Evolutionary conservation across 2,329 filamentous ascomycete genomes (phyloP).

Genomic region (Botrytis pseudocinerea): DNA sequence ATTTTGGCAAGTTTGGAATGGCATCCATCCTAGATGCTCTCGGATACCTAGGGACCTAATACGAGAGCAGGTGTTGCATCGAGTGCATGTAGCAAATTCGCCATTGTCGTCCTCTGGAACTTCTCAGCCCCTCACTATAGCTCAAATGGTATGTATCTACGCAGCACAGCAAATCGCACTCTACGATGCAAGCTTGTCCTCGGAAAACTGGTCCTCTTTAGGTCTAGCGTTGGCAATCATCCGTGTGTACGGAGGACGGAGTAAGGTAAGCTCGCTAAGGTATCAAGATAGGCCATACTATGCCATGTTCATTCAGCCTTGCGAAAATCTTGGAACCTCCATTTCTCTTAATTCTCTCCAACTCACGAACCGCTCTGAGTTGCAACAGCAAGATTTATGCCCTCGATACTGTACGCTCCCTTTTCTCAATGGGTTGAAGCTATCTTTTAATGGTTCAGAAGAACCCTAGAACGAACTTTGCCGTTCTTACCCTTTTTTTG

Average conservation of each 20-base stretch:
- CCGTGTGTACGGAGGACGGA: background rate
- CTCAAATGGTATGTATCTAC: background rate
- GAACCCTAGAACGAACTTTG: background rate
- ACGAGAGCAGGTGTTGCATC: background rate
- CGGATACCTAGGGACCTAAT: background rate
- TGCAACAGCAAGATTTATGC: background rate
- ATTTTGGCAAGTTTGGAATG: background rate
- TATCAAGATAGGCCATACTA: background rate
- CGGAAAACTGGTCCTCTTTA: background rate
- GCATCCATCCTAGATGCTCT: background rate
- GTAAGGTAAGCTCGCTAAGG: too few species aligned
- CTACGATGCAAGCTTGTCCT: background rate
- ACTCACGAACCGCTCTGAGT: background rate
- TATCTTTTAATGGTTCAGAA: background rate
- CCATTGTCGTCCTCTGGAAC: background rate
- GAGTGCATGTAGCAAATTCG: too few species aligned
- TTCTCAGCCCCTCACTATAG: background rate
- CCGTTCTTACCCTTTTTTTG: background rate
- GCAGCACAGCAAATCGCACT: background rate
- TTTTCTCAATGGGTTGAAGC: background rate
- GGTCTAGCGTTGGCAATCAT: background rate
- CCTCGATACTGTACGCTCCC: background rate
- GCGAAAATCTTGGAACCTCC: background rate
- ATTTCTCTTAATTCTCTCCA: background rate
- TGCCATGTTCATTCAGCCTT: constrained; percentile 12